Conservation (phyloP, 1,284 basidiomycete species). For the Ceratobasidium sp. region DNA sequence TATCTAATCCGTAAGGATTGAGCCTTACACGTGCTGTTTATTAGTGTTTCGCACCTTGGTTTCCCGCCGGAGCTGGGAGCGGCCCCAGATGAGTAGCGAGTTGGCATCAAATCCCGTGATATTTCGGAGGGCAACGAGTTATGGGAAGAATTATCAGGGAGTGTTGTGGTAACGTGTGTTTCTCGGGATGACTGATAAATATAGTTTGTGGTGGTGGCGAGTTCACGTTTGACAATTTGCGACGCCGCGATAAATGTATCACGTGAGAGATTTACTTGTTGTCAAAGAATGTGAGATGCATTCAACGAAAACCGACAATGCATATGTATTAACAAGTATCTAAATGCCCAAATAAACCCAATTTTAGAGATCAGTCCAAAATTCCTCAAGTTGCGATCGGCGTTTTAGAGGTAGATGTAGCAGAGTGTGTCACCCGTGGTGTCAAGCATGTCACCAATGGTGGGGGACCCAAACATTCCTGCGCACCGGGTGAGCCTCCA, state of each 20-base stretch:
- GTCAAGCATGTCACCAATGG: neutral
- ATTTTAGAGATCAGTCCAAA: neutral
- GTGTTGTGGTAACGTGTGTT: too few species aligned
- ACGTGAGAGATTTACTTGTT: too few species aligned
- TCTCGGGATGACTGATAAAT: too few species aligned
- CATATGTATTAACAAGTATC: neutral
- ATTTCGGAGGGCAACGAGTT: too few species aligned
- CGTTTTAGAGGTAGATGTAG: neutral
- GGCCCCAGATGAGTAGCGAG: neutral
- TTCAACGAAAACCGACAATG: too few species aligned
- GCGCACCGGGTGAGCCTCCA: neutral
- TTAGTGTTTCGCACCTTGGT: neutral
- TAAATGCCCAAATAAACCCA: neutral
- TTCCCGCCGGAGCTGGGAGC: neutral
- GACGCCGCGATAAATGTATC: too few species aligned
- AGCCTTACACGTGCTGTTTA: neutral
- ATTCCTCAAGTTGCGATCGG: neutral
- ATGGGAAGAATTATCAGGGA: too few species aligned
- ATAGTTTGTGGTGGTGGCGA: too few species aligned
- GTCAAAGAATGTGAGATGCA: too few species aligned
- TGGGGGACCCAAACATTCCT: neutral
- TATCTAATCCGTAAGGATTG: neutral
- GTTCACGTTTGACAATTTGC: too few species aligned
- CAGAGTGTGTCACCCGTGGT: neutral
- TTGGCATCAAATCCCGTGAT: too few species aligned